A percentile compares a stretch with the other conserved stretches of the same genome.
Evolutionary conservation across 176 grass and related monocot species (phyloP).

Genomic region (Oryza punctata): DNA sequence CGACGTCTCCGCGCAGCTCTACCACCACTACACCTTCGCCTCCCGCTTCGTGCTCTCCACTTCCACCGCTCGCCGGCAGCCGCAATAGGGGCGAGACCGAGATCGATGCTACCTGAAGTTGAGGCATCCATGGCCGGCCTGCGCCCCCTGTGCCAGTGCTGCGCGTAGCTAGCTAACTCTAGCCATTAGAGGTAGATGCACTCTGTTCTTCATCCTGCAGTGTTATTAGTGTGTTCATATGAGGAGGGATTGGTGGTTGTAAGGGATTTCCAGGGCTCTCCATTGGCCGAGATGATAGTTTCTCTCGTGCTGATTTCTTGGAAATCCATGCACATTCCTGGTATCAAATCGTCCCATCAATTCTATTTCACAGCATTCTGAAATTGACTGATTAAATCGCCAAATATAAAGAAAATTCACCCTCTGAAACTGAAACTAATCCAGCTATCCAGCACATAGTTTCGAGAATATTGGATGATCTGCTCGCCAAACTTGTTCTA

Average conservation of each 20-base stretch:
- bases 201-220: not conserved
- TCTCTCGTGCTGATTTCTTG: not conserved
- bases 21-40: slow-evolving; percentile 63
- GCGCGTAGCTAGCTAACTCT: slow-evolving; percentile 6
- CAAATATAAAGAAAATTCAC: not conserved
- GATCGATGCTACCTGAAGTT: too few relatives aligned
- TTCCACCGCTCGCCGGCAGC: not conserved
- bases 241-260: not conserved
- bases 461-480: too few relatives aligned
- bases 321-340: not conserved
- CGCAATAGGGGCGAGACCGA: not conserved
- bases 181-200: slow-evolving; percentile 33
- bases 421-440: too few relatives aligned
- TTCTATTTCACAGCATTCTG: not conserved
- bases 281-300: not conserved
- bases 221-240: slow-evolving; percentile 7
- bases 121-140: too few relatives aligned
- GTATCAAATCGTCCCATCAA: not conserved
- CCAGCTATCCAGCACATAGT: too few relatives aligned
- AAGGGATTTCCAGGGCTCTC: not conserved
- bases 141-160: not conserved
- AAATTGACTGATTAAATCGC: too few relatives aligned
- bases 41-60: slow-evolving; percentile 60
- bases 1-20: slow-evolving; percentile 32
- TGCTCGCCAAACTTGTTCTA: too few relatives aligned